Base-by-base conservation (phyloP, 148 eudicot genomes). In the Cornus florida region DNA sequence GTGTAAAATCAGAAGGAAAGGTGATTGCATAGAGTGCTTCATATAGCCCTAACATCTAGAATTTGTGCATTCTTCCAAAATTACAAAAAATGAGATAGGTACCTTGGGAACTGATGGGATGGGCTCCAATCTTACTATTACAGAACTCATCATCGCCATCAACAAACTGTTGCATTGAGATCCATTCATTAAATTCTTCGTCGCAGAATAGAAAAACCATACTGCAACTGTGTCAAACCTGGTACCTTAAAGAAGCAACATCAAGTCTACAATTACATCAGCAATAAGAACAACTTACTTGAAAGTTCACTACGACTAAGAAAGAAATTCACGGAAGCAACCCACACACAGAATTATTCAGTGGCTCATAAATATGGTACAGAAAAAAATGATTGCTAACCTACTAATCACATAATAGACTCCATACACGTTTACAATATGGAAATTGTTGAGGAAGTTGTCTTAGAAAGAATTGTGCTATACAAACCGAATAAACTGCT, bases 81-180 rank as follows among this genome's bases (percentile, higher is more conserved):
- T 69, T 16, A 41, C 3, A 48, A 11, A 57, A 83, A 66, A 24
- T 59, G 13, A 78, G 22, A 75, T 22, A 73, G 32, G 71, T 91
- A 95, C 99, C 99, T 92, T 92, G 6, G 98, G 99, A 82, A 94
- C 97, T 74, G 95, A 92, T 57, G 99, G 99, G 64, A 96, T 96
- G 72, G 93, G 93, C 90, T 96, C 93, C 74, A 96, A 83, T 79
- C 99, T 35, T 88, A 83, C 92, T 93, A 78, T 90, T 96, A 72
- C 98, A 93, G 81, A 96, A 96, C 90, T 96, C 99, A 80, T 96
- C 99, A 83, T 96, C 98, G 68, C 99, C 98, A 84, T 96, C 97
- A 71, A 96, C 99, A 88, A 96, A 96, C 70, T 95, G 89, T 89
- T 96, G 95, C 86, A 93, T 71, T 93, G 97, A 73, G 99, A 93